Evolutionary conservation across 2,329 filamentous ascomycete species (phyloP).

Genomic region (Xylariaceae sp.): DNA sequence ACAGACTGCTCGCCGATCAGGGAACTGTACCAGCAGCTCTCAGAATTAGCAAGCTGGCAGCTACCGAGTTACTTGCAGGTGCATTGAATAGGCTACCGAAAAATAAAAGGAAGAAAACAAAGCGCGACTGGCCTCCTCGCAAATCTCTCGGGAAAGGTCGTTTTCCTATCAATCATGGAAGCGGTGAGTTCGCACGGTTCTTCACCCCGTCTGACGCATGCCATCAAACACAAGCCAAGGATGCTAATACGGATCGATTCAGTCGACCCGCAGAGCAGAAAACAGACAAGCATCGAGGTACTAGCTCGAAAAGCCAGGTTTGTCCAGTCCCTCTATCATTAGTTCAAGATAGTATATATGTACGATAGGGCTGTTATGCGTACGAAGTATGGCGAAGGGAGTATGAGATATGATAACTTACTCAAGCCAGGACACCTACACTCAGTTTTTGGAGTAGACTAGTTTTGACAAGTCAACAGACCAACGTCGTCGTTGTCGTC

Average conservation of each 20-base stretch:
- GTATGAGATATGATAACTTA: constrained; percentile 16
- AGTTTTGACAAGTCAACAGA: constrained; percentile 12
- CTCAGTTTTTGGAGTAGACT: too few relatives aligned
- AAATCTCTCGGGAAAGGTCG: constrained; percentile 12
- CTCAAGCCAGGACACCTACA: neutral
- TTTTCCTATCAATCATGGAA: constrained; percentile 15
- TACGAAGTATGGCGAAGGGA: constrained; percentile 11
- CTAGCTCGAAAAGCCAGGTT: neutral
- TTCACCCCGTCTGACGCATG: constrained; percentile 2
- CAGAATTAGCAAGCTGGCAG: constrained; percentile 13
- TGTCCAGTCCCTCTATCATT: constrained; percentile 1
- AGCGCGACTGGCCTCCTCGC: constrained; percentile 22
- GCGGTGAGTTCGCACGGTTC: constrained; percentile 13
- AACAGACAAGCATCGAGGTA: neutral
- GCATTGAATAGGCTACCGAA: constrained; percentile 15
- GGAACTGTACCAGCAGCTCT: constrained; percentile 12
- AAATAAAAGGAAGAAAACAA: too few relatives aligned
- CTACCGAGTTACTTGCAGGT: constrained; percentile 24
- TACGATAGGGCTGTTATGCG: neutral
- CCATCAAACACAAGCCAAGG: constrained; percentile 7
- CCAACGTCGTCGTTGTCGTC: constrained; percentile 18
- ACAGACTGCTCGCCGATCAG: constrained; percentile 17
- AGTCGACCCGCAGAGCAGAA: neutral
- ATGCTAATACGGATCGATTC: constrained; percentile 6
- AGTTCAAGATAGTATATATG: neutral